Evolutionary conservation across 2,329 filamentous ascomycete species (phyloP).

Genomic region (Diaporthe humulicola): DNA sequence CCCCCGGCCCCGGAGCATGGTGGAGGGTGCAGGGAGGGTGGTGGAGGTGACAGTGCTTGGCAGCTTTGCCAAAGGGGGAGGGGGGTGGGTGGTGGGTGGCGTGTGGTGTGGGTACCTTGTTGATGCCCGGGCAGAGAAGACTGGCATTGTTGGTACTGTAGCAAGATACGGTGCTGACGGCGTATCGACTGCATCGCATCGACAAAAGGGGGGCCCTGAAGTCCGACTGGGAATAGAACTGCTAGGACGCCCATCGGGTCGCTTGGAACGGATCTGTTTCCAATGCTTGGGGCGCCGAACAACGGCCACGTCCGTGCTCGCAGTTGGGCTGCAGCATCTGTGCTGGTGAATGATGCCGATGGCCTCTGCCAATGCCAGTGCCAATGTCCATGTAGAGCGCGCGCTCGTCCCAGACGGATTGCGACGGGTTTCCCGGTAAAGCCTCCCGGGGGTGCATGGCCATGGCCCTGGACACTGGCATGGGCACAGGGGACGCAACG

Average conservation of each 20-base stretch:
- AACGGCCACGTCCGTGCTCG: slow-evolving; percentile 28
- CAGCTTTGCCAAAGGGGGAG: not conserved
- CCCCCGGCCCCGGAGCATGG: slow-evolving; percentile 27
- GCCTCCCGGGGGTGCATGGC: slow-evolving; percentile 21
- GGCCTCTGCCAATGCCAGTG: slow-evolving; percentile 16
- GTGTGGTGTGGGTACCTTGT: slow-evolving; percentile 18
- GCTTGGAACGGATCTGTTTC: slow-evolving; percentile 28
- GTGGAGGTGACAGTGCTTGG: slow-evolving; percentile 30
- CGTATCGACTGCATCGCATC: slow-evolving; percentile 11
- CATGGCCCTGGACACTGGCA: slow-evolving; percentile 14
- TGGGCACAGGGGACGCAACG: slow-evolving; percentile 17
- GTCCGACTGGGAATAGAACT: slow-evolving; percentile 2
- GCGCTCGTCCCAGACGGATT: slow-evolving; percentile 27
- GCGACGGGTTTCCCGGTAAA: slow-evolving; percentile 20
- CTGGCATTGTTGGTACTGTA: slow-evolving; percentile 1
- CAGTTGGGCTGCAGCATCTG: slow-evolving; percentile 30
- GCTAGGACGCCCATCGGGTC: not conserved
- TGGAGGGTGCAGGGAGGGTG: slow-evolving; percentile 1
- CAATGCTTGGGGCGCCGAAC: slow-evolving; percentile 24
- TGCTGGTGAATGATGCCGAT: slow-evolving; percentile 23
- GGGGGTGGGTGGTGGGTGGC: not conserved
- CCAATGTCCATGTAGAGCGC: slow-evolving; percentile 22
- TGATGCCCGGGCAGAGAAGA: slow-evolving; percentile 32
- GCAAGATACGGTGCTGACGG: slow-evolving; percentile 10
- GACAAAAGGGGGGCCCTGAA: slow-evolving; percentile 19